Base-by-base conservation (phyloP, 495 filamentous ascomycete species). In the Aspergillus nidulans region DNA sequence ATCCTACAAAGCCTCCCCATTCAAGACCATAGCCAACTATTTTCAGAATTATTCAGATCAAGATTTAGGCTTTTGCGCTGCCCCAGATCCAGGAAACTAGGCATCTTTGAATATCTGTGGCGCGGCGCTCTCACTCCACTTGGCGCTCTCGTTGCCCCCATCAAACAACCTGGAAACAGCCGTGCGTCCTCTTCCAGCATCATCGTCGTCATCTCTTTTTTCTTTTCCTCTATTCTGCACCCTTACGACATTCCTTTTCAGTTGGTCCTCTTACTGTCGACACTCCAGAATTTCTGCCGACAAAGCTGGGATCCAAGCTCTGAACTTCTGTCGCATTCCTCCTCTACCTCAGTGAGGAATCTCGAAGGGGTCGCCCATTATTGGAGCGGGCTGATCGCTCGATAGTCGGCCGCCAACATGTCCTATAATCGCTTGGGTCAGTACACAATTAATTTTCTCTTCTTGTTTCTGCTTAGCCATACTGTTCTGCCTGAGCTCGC, bases 371-470 rank as follows among this genome's bases (percentile, higher is more conserved):
- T 54, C 19, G n/a, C 52, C 56, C 60, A 55, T 58, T 47, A 59
- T 65, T 59, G 57, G 46, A 53, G 41, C n/a, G 43, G 57, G 58
- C 60, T 56, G 42, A 55, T 49, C 57, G 50, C 32, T 60, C 61
- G 15, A 52, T 52, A 52, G 49, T 52, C 49, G 40, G 38, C 25
- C 38, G 34, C 56, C 62, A 62, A 55, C 20, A 76, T 76, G 73
- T 68, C 85, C 66, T 89, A 89, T 74, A 87, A 88, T 78, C 83
- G 84, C 52, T 70, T 88, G 78, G 82, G 86, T 84, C 74, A 75
- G 85, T 84, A 55, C 60, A 55, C 56, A 45, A 59, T 60, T 56
- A 53, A 56, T 56, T 42, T 57, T 55, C 36, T 52, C 60, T 26
- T 40, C 41, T 59, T 50, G 52, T 19, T 56, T 12, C 30, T 20